Percentiles rank a stretch among this genome's conserved stretches.
Evolutionary conservation across 2,329 filamentous ascomycete genomes (phyloP).

Genomic region (Catunica adiposa): DNA sequence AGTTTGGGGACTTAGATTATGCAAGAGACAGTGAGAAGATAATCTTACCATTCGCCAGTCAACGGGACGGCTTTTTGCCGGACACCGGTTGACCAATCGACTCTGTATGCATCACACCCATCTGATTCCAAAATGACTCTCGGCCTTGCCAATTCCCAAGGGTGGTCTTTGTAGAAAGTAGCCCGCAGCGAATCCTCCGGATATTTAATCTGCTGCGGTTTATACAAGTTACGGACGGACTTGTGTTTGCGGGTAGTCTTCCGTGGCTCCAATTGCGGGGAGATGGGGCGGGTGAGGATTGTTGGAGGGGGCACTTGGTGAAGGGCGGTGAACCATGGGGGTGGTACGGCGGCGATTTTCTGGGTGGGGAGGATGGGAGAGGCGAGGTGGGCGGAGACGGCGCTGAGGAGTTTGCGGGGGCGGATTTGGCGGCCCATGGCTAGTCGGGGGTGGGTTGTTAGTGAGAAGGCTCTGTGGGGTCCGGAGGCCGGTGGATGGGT

Average conservation of each 20-base stretch:
- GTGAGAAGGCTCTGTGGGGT: background rate
- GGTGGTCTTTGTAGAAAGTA: slow-evolving; percentile 83
- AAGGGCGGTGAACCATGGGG: slow-evolving; percentile 36
- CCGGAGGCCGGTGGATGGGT: background rate
- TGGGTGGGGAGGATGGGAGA: slow-evolving; percentile 22
- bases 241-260: slow-evolving; percentile 32
- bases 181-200: slow-evolving; percentile 67
- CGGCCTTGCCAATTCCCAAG: slow-evolving; percentile 89
- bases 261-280: slow-evolving; percentile 19
- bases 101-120: slow-evolving; percentile 59
- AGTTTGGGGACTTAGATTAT: background rate
- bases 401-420: slow-evolving; percentile 31
- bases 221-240: slow-evolving; percentile 50
- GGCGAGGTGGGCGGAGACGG: slow-evolving; percentile 28
- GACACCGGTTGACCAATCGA: slow-evolving; percentile 64
- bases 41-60: slow-evolving; percentile 62
- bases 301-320: slow-evolving; percentile 41
- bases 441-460: background rate
- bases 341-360: slow-evolving; percentile 21
- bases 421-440: slow-evolving; percentile 29
- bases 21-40: background rate
- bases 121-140: slow-evolving; percentile 70
- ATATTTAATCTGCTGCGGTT: slow-evolving; percentile 61
- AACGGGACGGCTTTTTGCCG: slow-evolving; percentile 59
- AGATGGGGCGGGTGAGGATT: slow-evolving; percentile 36